A percentile compares a stretch with the other conserved stretches of the same genome.
Conservation (phyloP, 345 rosid genomes). For the Citrus reticulata region DNA sequence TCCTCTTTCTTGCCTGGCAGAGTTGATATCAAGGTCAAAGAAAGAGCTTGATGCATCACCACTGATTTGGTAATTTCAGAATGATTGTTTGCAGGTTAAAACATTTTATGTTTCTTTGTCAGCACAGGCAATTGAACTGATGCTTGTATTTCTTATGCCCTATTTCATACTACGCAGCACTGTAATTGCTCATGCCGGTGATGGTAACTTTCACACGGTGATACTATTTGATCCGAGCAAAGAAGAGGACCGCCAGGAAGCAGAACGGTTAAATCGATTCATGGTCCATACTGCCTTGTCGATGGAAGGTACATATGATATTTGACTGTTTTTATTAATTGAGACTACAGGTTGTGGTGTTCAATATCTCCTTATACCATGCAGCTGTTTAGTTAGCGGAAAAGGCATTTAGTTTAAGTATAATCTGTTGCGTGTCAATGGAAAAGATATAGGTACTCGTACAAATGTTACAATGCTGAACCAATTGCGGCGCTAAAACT, state of each 20-base stretch:
- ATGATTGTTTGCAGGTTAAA: not conserved
- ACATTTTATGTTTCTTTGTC: not conserved
- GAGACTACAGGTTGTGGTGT: not conserved
- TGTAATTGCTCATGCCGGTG: conserved; percentile 93
- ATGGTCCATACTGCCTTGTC: conserved; percentile 82
- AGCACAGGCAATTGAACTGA: not conserved
- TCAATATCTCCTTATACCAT: not conserved
- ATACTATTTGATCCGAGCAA: conserved; percentile 69
- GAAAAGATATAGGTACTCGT: not conserved
- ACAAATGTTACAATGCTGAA: not conserved
- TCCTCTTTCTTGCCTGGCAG: conserved; percentile 77
- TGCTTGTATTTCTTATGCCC: not conserved
- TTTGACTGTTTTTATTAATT: not conserved
- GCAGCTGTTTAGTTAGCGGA: not conserved
- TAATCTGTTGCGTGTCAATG: not conserved
- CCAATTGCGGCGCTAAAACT: not conserved
- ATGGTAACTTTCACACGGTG: conserved; percentile 83
- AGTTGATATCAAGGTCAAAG: conserved; percentile 73
- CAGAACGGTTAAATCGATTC: conserved; percentile 70
- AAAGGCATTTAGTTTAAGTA: not conserved
- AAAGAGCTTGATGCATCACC: conserved; percentile 67
- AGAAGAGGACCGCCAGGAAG: conserved; percentile 66
- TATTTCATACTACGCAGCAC: conserved; percentile 40
- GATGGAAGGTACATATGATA: conserved; percentile 58
- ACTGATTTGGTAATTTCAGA: conserved; percentile 50